A percentile compares a stretch with the other conserved stretches of the same genome.
Evolutionary conservation across 2,329 filamentous ascomycete species (phyloP).

Genomic region (Ceratocystis huliohia): DNA sequence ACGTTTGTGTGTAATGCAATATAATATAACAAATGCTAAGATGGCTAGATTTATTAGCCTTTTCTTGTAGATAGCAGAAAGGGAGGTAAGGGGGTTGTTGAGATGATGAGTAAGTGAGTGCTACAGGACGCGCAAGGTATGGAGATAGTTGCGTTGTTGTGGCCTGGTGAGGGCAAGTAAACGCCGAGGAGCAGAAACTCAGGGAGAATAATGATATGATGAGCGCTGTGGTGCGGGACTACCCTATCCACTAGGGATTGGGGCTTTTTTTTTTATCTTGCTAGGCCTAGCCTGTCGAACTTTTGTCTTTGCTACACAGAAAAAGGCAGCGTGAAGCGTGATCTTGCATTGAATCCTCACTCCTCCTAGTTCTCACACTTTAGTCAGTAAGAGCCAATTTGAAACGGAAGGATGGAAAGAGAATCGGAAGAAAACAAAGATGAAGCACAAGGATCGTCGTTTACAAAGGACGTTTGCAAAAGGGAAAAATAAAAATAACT

Average conservation of each 20-base stretch:
- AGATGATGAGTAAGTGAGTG: too few relatives aligned
- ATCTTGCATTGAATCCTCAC: not conserved
- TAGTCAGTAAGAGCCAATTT: not conserved
- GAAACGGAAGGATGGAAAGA: not conserved
- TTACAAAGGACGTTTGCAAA: too few relatives aligned
- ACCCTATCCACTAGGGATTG: not conserved
- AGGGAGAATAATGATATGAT: not conserved
- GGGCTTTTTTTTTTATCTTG: not conserved
- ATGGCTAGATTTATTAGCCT: not conserved
- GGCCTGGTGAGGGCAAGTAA: not conserved
- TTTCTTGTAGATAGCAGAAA: not conserved
- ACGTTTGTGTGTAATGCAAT: not conserved
- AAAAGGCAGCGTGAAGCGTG: constrained; percentile 1
- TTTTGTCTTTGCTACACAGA: constrained; percentile 4
- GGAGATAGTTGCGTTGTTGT: not conserved
- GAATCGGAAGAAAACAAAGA: not conserved
- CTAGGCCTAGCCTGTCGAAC: constrained; percentile 2
- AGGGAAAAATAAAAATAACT: not conserved
- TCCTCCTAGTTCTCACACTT: not conserved
- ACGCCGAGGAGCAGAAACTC: too few relatives aligned
- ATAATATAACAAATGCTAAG: too few relatives aligned
- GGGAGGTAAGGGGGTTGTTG: not conserved
- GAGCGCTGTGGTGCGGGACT: not conserved
- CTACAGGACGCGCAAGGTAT: too few relatives aligned
- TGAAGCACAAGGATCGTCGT: not conserved